phyloP scores from a whole-genome alignment of 805 yeast genomes.

The Monosporozyma siamensis region DNA sequence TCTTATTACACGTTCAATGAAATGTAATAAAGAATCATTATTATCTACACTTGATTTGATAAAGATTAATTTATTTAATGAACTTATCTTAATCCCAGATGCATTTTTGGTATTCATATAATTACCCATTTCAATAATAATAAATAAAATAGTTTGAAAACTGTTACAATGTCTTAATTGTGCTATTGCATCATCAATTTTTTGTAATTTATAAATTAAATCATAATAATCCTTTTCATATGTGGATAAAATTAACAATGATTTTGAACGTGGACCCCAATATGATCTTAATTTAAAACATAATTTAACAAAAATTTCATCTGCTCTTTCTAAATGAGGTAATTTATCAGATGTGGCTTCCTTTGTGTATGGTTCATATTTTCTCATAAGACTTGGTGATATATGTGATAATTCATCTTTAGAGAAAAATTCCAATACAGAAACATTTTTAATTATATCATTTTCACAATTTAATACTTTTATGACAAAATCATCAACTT shows the following conservation, averaged over 20 bases:
- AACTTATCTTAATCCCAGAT: conserved; percentile 58
- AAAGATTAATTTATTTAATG: conserved; percentile 59
- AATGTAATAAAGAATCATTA: conserved; percentile 63
- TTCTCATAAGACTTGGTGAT: conserved; percentile 44
- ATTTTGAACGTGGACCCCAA: conserved; percentile 65
- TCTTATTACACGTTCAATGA: conserved; percentile 61
- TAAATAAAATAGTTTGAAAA: conserved; percentile 49
- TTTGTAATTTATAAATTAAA: conserved; percentile 43
- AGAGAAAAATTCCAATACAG: conserved; percentile 60
- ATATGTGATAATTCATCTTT: conserved; percentile 57
- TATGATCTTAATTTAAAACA: conserved; percentile 59
- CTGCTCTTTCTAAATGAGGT: conserved; percentile 58
- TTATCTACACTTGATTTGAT: conserved; percentile 58
- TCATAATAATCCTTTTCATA: conserved; percentile 62
- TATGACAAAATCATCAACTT: conserved; percentile 45
- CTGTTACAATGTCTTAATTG: conserved; percentile 43
- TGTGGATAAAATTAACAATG: conserved; percentile 43
- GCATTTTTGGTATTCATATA: conserved; percentile 75
- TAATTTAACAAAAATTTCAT: conserved; percentile 57
- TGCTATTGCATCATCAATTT: conserved; percentile 51
- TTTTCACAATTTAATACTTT: conserved; percentile 54
- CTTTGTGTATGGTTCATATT: conserved; percentile 55
- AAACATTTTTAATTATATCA: conserved; percentile 41
- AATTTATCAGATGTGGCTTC: conserved; percentile 24
- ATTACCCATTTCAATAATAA: conserved; percentile 66